Evolutionary conservation across 352 stramenopile species (phyloP), one percentile per base, ranked within the genome.

Genomic region (Peronosclerospora sorghi): DNA sequence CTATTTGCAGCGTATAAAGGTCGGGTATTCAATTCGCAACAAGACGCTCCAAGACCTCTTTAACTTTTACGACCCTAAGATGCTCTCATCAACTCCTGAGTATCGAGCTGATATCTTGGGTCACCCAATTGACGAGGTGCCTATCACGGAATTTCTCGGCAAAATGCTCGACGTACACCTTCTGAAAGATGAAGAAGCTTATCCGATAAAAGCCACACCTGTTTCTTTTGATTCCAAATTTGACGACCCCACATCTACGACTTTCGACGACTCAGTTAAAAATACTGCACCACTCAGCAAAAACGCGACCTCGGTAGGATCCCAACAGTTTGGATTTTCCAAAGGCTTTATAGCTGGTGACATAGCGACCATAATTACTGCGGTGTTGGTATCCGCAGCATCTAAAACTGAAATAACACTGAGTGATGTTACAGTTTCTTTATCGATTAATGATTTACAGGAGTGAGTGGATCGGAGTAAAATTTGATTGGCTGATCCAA

Each of bases 141-240:
- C 68, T 6, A 85, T 95, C 57, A 93, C 83, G 2, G 83, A 95
- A 42, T 93, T 95, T 51, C 63, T 95, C 14, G 81, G 83, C 5
- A 92, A 80, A 2, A 81, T 95, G 18, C 51, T 95, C 17, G 68
- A 91, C 35, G 57, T 95, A 12, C 58, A 87, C 4, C 59, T 89
- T 17, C 73, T 77, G 32, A 71, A 58, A 26, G 68, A 89, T 32
- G 62, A 84, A 23, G 78, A 87, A 45, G 69, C 69, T 5, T 92
- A 90, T 55, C 52, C 19, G n/a, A n/a, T n/a, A n/a, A n/a, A n/a
- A n/a, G n/a, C n/a, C n/a, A n/a, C n/a, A n/a, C n/a, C n/a, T n/a
- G 19, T 24, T 17, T 28, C 28, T n/a, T 2, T 17, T 10, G 27
- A 29, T 46, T 6, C 14, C 9, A 49, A 13, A 15, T 24, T 23